These are phyloP conservation scores for Collybia sp. DNA, from an alignment of 768 basidiomycete genomes.

Conservation along the genomic window DNA sequence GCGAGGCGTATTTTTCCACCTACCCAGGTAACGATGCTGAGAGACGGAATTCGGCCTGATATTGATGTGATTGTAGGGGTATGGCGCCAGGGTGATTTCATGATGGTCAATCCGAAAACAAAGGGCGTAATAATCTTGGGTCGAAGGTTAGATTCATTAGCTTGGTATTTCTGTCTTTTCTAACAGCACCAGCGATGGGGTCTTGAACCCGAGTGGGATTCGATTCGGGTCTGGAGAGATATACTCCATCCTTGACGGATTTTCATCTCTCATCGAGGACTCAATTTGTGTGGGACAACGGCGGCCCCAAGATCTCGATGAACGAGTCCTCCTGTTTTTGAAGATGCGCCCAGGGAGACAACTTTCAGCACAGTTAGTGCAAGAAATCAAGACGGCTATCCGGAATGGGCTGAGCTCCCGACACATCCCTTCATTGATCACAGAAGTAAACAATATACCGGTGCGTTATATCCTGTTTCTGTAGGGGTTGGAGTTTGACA, in stretches of 20 bases:
- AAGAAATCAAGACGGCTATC: no score
- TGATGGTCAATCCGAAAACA: slow-evolving; percentile 56
- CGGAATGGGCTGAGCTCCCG: no score
- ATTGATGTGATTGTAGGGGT: slow-evolving; percentile 29
- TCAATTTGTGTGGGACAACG: slow-evolving; percentile 71
- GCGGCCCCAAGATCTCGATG: slow-evolving; percentile 56
- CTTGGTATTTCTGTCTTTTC: not conserved
- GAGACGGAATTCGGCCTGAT: not conserved
- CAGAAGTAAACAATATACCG: no score
- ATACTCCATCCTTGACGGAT: slow-evolving; percentile 62
- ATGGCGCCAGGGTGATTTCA: slow-evolving; percentile 70
- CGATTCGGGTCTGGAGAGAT: slow-evolving; percentile 82
- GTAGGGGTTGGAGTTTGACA: not conserved
- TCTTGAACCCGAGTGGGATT: slow-evolving; percentile 76
- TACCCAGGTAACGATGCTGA: slow-evolving; percentile 44
- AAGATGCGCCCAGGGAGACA: slow-evolving; percentile 39
- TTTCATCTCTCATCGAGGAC: slow-evolving; percentile 54
- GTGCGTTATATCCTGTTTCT: not conserved
- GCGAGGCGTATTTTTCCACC: slow-evolving; percentile 57
- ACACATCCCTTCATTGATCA: no score
- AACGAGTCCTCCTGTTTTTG: slow-evolving; percentile 72
- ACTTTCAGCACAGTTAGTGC: no score
- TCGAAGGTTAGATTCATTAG: slow-evolving; percentile 37
- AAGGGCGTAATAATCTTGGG: slow-evolving; percentile 63
- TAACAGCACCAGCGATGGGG: slow-evolving; percentile 46